Conservation (phyloP, 345 rosid genomes). For the Eucalyptus urophylla region DNA sequence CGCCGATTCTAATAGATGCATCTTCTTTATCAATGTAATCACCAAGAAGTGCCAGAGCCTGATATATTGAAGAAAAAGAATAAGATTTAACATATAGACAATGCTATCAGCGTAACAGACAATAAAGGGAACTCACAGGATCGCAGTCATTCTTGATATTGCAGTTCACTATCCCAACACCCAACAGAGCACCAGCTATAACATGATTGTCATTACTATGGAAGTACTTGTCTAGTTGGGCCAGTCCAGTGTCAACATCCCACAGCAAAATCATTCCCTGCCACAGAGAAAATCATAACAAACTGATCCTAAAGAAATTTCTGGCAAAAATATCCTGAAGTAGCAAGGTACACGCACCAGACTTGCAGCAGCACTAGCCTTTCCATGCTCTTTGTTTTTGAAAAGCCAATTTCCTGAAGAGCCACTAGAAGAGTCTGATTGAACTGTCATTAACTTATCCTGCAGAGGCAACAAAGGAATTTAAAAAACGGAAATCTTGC, state of each 20-base stretch:
- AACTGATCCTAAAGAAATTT: neutral
- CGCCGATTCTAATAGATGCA: constrained; percentile 75
- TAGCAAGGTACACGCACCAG: constrained; percentile 35
- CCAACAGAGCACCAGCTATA: constrained; percentile 83
- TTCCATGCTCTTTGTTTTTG: constrained; percentile 94
- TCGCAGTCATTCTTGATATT: constrained; percentile 77
- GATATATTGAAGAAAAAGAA: constrained; percentile 8
- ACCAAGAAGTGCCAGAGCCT: constrained; percentile 82
- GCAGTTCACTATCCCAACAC: constrained; percentile 89
- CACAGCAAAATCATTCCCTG: constrained; percentile 92
- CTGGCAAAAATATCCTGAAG: neutral
- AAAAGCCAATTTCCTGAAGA: constrained; percentile 84
- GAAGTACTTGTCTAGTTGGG: constrained; percentile 86
- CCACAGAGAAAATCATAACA: neutral
- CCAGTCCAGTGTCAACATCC: constrained; percentile 90
- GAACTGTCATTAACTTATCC: constrained; percentile 91
- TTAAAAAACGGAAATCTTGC: neutral
- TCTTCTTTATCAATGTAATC: constrained; percentile 68
- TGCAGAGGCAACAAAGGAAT: constrained; percentile 8
- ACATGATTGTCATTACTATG: constrained; percentile 74
- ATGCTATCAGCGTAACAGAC: neutral
- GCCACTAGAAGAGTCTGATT: constrained; percentile 60
- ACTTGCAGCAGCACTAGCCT: constrained; percentile 94
- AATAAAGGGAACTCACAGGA: constrained; percentile 48
- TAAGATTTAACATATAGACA: neutral